phyloP scores from a whole-genome alignment of 2,329 filamentous ascomycete genomes.

The Cytospora piceicola region DNA sequence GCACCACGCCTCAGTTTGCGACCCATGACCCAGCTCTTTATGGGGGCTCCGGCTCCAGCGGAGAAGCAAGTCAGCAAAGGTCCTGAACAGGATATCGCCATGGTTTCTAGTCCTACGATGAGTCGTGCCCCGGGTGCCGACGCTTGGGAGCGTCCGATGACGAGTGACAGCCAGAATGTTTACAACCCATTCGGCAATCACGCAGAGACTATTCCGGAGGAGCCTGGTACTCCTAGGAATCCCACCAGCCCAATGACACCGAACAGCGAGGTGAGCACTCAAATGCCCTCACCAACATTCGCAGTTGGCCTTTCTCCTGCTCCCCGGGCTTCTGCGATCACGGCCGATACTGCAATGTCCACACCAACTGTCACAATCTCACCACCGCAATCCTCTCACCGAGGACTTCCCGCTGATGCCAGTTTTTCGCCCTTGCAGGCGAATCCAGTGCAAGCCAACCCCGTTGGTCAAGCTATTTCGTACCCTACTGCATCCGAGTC shows the following conservation, averaged over 20 bases:
- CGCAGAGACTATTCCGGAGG: constrained; percentile 46
- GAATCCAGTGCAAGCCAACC: constrained; percentile 19
- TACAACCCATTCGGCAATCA: constrained; percentile 74
- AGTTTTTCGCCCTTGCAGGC: constrained; percentile 20
- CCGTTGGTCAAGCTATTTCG: constrained; percentile 11
- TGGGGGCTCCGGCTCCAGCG: constrained; percentile 56
- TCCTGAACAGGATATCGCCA: constrained; percentile 40
- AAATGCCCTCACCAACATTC: constrained; percentile 18
- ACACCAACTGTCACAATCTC: constrained; percentile 12
- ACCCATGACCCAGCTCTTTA: constrained; percentile 82
- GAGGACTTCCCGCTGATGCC: constrained; percentile 56
- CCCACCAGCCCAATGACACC: constrained; percentile 21
- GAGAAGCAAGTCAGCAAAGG: constrained; percentile 51
- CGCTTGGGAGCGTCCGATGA: constrained; percentile 53
- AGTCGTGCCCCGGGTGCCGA: constrained; percentile 41
- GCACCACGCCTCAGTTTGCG: constrained; percentile 85
- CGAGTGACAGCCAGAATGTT: constrained; percentile 52
- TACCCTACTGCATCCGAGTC: not conserved
- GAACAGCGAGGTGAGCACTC: constrained; percentile 28
- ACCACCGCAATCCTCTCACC: constrained; percentile 72
- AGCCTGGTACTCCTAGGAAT: constrained; percentile 22
- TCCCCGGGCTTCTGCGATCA: constrained; percentile 24
- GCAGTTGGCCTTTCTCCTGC: constrained; percentile 23
- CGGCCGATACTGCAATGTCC: constrained; percentile 14
- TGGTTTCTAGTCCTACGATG: constrained; percentile 38